A percentile compares a stretch with the other conserved stretches of the same genome.
These are phyloP conservation scores for Acaromyces ingoldii DNA, from an alignment of 1,284 basidiomycete species.

Conservation along the genomic window DNA sequence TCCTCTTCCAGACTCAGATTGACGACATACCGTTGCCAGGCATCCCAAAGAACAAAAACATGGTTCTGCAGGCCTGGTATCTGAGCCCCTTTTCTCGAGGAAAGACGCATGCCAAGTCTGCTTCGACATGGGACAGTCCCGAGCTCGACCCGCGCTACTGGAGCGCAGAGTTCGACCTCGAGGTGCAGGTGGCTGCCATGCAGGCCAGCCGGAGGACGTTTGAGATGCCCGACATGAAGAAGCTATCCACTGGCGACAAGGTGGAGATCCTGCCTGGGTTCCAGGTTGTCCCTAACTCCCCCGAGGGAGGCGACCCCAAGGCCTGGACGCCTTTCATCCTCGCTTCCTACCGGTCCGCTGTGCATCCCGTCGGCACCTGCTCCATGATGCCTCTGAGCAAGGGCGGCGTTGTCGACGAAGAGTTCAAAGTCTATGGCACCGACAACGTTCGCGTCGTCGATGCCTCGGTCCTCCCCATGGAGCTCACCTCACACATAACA, in stretches of 20 bases:
- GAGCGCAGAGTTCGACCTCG: slow-evolving; percentile 49
- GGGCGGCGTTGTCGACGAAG: slow-evolving; percentile 57
- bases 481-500: slow-evolving; percentile 34
- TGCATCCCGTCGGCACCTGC: slow-evolving; percentile 62
- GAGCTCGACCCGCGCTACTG: slow-evolving; percentile 29
- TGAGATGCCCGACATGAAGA: slow-evolving; percentile 31
- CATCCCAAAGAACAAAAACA: neutral
- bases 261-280: slow-evolving; percentile 51
- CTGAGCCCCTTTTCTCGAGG: slow-evolving; percentile 6
- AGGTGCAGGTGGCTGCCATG: slow-evolving; percentile 46
- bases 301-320: slow-evolving; percentile 32
- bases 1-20: neutral
- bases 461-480: slow-evolving; percentile 32
- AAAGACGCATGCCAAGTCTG: neutral
- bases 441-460: slow-evolving; percentile 39
- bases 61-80: slow-evolving; percentile 17
- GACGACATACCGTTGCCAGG: neutral
- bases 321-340: slow-evolving; percentile 52
- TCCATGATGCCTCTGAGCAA: slow-evolving; percentile 61
- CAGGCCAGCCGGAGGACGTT: slow-evolving; percentile 46
- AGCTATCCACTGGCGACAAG: slow-evolving; percentile 32
- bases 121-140: neutral
- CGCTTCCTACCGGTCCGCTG: slow-evolving; percentile 53
- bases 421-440: slow-evolving; percentile 51
- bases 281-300: slow-evolving; percentile 30